Evolutionary conservation across 257 asterid genomes (phyloP).

Genomic region (Fraxinus anomala): DNA sequence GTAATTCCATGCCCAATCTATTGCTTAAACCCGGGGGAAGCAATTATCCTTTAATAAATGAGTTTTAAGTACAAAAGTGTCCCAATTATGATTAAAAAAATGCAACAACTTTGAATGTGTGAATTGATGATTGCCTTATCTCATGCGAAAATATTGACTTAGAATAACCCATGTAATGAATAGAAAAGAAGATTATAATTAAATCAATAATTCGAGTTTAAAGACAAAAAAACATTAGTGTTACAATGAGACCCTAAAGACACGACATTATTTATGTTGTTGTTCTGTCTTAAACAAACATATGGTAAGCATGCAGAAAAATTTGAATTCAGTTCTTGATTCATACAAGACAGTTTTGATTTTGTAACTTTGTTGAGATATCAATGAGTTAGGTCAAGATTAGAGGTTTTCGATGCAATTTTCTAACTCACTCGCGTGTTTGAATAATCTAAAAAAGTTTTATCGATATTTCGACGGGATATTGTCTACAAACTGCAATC

Average conservation of each 20-base stretch:
- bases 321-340: neutral
- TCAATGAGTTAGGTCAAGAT: neutral
- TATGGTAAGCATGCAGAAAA: neutral
- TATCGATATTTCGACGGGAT: neutral
- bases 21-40: constrained; percentile 20
- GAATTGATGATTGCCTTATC: neutral
- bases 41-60: constrained; percentile 11
- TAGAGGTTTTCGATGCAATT: neutral
- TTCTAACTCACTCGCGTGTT: too few relatives aligned
- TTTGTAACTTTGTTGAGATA: neutral
- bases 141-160: neutral
- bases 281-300: neutral
- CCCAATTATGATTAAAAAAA: neutral
- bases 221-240: constrained; percentile 11
- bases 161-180: neutral
- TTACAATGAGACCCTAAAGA: neutral
- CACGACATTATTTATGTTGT: constrained; percentile 8
- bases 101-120: neutral
- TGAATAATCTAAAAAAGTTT: neutral
- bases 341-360: neutral
- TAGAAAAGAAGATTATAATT: neutral
- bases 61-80: neutral
- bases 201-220: neutral
- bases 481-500: neutral
- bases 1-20: constrained; percentile 26